Evolutionary conservation across 176 grass and related monocot genomes (phyloP).

Genomic region (Thalia dealbata): DNA sequence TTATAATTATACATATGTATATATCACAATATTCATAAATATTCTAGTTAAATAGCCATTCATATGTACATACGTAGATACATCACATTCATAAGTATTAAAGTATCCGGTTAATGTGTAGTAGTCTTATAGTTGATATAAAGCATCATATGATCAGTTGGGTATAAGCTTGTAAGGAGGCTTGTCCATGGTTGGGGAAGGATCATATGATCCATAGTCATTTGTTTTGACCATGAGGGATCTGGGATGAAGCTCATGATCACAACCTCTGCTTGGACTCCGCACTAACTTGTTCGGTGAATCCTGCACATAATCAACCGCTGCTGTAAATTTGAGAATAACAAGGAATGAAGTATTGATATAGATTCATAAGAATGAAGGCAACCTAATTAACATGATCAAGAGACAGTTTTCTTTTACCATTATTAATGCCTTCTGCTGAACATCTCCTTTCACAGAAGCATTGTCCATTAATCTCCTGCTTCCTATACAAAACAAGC

Average conservation of each 20-base stretch:
- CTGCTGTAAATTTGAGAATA: too few species aligned
- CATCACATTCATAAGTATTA: too few species aligned
- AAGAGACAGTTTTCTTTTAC: background rate
- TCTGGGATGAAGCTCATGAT: background rate
- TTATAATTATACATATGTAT: too few species aligned
- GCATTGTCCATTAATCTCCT: background rate
- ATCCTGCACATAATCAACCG: background rate
- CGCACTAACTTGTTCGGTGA: background rate
- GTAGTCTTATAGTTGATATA: background rate
- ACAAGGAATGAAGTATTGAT: too few species aligned
- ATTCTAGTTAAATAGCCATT: too few species aligned
- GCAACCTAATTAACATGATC: background rate
- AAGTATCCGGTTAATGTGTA: too few species aligned
- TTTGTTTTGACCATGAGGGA: conserved; percentile 5
- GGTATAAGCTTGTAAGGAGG: conserved; percentile 6
- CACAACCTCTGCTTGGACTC: background rate
- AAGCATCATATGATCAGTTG: background rate
- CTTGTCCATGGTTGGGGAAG: background rate
- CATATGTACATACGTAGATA: too few species aligned
- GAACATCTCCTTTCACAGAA: background rate
- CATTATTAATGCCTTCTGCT: background rate
- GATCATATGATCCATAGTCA: conserved; percentile 6
- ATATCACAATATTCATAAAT: too few species aligned
- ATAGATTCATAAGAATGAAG: too few species aligned
- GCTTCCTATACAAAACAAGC: background rate